Evolutionary conservation across 1,284 basidiomycete species (phyloP), one percentile per base, ranked within the genome.

Genomic region (Ganoderma sp.): DNA sequence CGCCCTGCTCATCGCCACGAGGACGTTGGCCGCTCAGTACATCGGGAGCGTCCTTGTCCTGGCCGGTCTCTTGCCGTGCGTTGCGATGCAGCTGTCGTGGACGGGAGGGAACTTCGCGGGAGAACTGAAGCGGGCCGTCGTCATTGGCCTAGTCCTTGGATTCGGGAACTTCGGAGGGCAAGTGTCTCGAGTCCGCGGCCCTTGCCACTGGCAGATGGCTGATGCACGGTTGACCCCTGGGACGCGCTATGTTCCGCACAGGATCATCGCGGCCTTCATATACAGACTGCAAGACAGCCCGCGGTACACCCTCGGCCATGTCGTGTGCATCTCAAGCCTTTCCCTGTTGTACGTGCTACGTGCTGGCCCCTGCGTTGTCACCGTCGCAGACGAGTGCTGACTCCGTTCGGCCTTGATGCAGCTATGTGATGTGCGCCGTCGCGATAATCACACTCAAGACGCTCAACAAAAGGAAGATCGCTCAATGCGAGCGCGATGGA

Each of bases 111-210:
- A 91, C 71, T 85, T 90, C 15, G 87, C 87, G 2, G 87, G 86
- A 3, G 89, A 91, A 73, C 90, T 88, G 1, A 91, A 91, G 76
- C 84, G 89, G 2, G 90, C 88, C 0, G 83, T 88, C 1, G 87
- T 86, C 0, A 82, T 89, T 1, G 90, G 87, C 0, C 84, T 89
- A 82, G 87, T 90, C 75, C 89, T 91, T 67, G 85, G 84, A 10
- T 84, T 90, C 15, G 89, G 89, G 9, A 88, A 91, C 71, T 80
- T 88, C 28, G 90, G 88, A 5, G 88, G 48, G 48, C 25, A 14
- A 28, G 48, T 12, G 3, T 52, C 48, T 28, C 8, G n/a, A 14
- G 22, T 9, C 6, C 22, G 54, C 45, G 10, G n/a, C n/a, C 12
- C 10, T 12, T 14, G 7, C 22, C 2, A 52, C 6, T 5, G 22